A percentile compares a stretch with the other conserved stretches of the same genome.
Evolutionary conservation across 2,329 filamentous ascomycete species (phyloP).

Genomic region (Exserohilum rostratum): DNA sequence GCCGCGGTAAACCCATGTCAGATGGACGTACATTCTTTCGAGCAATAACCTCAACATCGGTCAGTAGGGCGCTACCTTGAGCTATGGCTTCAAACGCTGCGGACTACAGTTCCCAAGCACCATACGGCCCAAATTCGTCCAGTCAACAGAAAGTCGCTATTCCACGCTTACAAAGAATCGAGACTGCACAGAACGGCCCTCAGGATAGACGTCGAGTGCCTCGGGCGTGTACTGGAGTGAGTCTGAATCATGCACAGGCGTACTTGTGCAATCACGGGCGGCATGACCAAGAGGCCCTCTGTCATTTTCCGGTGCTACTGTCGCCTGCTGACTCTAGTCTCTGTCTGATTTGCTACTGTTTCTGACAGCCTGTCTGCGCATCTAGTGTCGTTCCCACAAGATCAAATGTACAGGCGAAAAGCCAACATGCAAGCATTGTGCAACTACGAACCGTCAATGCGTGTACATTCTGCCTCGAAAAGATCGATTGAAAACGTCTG

Average conservation of each 20-base stretch:
- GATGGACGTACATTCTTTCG: constrained; percentile 9
- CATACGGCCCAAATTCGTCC: constrained; percentile 13
- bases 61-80: constrained; percentile 2
- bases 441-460: constrained; percentile 41
- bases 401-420: constrained; percentile 50
- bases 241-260: constrained; percentile 12
- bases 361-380: constrained; percentile 16
- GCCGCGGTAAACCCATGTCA: constrained; percentile 3
- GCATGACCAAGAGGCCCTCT: background rate
- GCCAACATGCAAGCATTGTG: constrained; percentile 48
- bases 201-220: constrained; percentile 35
- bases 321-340: constrained; percentile 4
- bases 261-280: background rate
- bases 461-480: constrained; percentile 49
- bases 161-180: constrained; percentile 35
- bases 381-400: constrained; percentile 48
- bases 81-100: constrained; percentile 20
- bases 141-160: constrained; percentile 39
- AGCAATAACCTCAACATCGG: constrained; percentile 9
- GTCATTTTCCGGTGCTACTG: background rate
- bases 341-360: background rate
- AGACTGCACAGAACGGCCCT: constrained; percentile 11
- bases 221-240: constrained; percentile 39
- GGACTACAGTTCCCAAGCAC: constrained; percentile 7
- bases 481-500: constrained; percentile 47